A percentile compares a stretch with the other conserved stretches of the same genome.
phyloP scores from a whole-genome alignment of 768 basidiomycete genomes.

The Cyclocybe aegerita region DNA sequence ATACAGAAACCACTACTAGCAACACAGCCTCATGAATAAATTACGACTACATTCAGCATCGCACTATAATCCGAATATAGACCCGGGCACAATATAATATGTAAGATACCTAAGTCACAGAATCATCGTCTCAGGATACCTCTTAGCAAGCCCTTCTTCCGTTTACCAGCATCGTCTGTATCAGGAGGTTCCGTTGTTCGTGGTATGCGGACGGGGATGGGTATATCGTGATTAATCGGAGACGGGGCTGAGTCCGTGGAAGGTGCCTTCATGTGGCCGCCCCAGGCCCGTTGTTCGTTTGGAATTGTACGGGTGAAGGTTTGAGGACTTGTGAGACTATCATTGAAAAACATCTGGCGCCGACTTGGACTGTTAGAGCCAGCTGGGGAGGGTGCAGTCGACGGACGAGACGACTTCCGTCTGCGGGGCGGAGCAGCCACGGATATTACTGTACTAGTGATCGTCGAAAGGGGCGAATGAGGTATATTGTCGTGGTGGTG shows the following conservation, averaged over 20 bases:
- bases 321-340: conserved; percentile 7
- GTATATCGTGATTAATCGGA: conserved; percentile 14
- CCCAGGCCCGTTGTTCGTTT: conserved; percentile 14
- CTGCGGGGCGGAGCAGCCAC: conserved; percentile 11
- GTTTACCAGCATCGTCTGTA: conserved; percentile 38
- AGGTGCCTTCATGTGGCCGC: conserved; percentile 39
- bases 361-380: conserved; percentile 10
- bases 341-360: conserved; percentile 23
- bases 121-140: conserved; percentile 41
- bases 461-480: conserved; percentile 7
- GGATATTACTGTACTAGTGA: conserved; percentile 15
- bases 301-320: conserved; percentile 15
- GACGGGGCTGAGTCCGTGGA: conserved; percentile 58
- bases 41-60: conserved; percentile 18
- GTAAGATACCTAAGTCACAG: background rate
- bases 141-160: conserved; percentile 41
- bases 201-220: conserved; percentile 14
- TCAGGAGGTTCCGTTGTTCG: conserved; percentile 17
- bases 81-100: background rate
- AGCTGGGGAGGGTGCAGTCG: conserved; percentile 36
- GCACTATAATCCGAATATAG: conserved; percentile 17
- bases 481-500: conserved; percentile 3
- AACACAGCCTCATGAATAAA: conserved; percentile 19
- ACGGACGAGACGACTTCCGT: conserved; percentile 37
- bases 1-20: conserved; percentile 44